Evolutionary conservation across 2,329 filamentous ascomycete species (phyloP).

Genomic region (Xylariomycetidae sp.): DNA sequence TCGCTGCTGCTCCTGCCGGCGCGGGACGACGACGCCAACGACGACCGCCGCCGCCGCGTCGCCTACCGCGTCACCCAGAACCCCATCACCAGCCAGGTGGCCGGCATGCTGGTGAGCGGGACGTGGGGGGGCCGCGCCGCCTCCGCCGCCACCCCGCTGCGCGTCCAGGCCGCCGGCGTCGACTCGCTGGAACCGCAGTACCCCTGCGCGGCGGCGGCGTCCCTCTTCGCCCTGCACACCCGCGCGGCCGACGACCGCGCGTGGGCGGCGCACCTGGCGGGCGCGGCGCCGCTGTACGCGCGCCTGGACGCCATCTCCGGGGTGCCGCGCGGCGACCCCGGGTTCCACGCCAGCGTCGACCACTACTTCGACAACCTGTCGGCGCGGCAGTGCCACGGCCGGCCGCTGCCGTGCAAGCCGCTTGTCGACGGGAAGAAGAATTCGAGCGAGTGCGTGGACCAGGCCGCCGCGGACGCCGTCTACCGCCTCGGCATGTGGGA

Average conservation of each 20-base stretch:
- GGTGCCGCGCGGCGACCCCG: constrained; percentile 46
- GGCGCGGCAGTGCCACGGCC: constrained; percentile 68
- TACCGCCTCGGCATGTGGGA: constrained; percentile 76
- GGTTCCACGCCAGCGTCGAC: constrained; percentile 68
- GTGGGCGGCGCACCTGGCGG: constrained; percentile 61
- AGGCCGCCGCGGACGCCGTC: constrained; percentile 58
- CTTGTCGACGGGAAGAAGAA: constrained; percentile 35
- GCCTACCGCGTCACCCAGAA: constrained; percentile 74
- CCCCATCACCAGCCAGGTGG: constrained; percentile 75
- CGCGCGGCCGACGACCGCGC: constrained; percentile 22
- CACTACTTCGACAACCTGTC: constrained; percentile 85
- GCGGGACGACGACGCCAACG: constrained; percentile 28
- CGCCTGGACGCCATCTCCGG: constrained; percentile 64
- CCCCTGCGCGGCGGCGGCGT: constrained; percentile 48
- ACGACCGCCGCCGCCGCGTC: constrained; percentile 36
- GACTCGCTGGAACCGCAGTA: constrained; percentile 75
- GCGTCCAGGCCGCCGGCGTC: constrained; percentile 48
- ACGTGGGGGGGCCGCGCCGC: constrained; percentile 52
- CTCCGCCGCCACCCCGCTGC: constrained; percentile 37
- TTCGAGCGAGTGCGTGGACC: constrained; percentile 54
- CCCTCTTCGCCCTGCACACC: too few species aligned
- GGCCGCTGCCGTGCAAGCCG: constrained; percentile 66
- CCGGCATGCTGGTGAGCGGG: constrained; percentile 65
- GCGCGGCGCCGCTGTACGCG: constrained; percentile 47
- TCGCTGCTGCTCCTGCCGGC: constrained; percentile 64